These are phyloP conservation scores for Termitomyces sp. DNA, from an alignment of 768 basidiomycete genomes.

Conservation along the genomic window DNA sequence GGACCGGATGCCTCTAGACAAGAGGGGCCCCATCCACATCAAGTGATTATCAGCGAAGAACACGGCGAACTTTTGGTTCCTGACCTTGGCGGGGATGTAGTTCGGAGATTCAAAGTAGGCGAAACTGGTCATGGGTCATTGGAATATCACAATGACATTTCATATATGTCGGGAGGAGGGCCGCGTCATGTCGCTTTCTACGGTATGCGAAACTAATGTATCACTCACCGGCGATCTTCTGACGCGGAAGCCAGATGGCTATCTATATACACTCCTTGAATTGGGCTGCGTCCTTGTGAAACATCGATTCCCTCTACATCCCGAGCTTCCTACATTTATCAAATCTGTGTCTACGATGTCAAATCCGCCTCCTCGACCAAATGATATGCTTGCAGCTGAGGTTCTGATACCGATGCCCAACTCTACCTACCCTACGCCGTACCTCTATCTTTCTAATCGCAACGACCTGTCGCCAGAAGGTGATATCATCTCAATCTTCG, in stretches of 20 bases:
- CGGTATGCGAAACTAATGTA: constrained; percentile 31
- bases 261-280: constrained; percentile 65
- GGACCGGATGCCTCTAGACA: constrained; percentile 70
- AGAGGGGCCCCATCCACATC: constrained; percentile 72
- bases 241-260: constrained; percentile 36
- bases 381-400: constrained; percentile 61
- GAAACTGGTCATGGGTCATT: constrained; percentile 32
- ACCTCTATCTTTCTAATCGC: constrained; percentile 72
- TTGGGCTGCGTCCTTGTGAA: constrained; percentile 52
- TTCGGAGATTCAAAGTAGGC: constrained; percentile 48
- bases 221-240: background rate
- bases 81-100: constrained; percentile 70
- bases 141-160: constrained; percentile 41
- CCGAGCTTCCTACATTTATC: constrained; percentile 32
- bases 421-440: constrained; percentile 42
- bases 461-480: constrained; percentile 66
- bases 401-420: constrained; percentile 56
- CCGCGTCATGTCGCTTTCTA: constrained; percentile 65
- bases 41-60: constrained; percentile 46
- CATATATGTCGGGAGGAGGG: constrained; percentile 52
- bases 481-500: constrained; percentile 69
- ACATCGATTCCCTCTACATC: constrained; percentile 44
- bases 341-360: constrained; percentile 46
- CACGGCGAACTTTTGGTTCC: constrained; percentile 61
- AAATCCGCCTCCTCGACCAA: constrained; percentile 34